A percentile compares a stretch with the other conserved stretches of the same genome.
These are phyloP conservation scores for Phaffia tasmanica DNA, from an alignment of 768 basidiomycete species.

Conservation along the genomic window DNA sequence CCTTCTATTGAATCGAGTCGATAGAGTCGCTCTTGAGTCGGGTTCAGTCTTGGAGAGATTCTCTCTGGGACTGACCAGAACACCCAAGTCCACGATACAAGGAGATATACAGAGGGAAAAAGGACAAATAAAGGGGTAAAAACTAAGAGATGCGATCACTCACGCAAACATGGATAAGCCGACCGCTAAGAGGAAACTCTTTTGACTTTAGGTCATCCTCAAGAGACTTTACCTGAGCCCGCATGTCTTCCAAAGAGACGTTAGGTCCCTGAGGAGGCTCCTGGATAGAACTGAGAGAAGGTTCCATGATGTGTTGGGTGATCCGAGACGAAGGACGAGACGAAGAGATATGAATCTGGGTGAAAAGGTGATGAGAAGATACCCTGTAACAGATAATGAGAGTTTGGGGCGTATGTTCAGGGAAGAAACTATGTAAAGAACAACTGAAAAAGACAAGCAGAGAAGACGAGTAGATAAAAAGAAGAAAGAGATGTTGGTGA, in stretches of 20 bases:
- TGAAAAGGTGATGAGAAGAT: background rate
- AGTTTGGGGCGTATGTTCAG: no score
- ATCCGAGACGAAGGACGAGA: background rate
- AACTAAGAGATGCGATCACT: background rate
- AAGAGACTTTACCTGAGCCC: slow-evolving; percentile 57
- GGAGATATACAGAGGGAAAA: no score
- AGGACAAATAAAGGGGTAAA: background rate
- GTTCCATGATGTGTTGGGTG: slow-evolving; percentile 12
- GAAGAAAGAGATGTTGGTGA: no score
- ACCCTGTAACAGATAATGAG: no score
- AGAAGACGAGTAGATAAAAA: no score
- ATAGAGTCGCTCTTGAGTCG: no score
- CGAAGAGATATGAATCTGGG: background rate
- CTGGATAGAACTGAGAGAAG: slow-evolving; percentile 20
- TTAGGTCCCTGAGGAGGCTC: slow-evolving; percentile 18
- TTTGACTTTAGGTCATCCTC: slow-evolving; percentile 60
- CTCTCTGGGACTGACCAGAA: background rate
- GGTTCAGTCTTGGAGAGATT: no score
- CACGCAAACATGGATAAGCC: slow-evolving; percentile 73
- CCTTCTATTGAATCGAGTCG: no score
- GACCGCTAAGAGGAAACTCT: slow-evolving; percentile 65
- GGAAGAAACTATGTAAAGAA: no score
- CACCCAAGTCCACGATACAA: background rate
- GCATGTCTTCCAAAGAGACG: slow-evolving; percentile 38
- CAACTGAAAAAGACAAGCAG: no score